Evolutionary conservation across 73 alveolate genomes (phyloP), one percentile per base, ranked within the genome.

Genomic region (Paramecium sexaurelia): DNA sequence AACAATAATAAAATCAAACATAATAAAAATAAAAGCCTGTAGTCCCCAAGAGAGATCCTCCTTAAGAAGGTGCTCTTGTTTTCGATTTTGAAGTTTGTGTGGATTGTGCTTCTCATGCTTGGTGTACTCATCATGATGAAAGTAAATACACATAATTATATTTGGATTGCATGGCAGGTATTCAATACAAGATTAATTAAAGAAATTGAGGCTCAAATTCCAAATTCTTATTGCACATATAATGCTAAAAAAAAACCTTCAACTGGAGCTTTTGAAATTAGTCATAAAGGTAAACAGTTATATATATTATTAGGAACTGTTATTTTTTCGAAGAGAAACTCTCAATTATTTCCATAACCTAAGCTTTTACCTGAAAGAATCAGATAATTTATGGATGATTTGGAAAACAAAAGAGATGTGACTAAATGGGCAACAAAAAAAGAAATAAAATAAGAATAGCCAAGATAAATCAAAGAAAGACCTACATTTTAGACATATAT

Each of bases 81-180:
- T 27, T 88, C 24, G 87, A 75, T 68, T 55, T 88, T 41, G 94
- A 88, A 47, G 94, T 88, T 40, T 88, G 94, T 57, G 41, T 55
- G 39, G 73, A 88, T 67, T 88, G 94, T 27, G 22, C 55, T 20
- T 56, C 69, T 26, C 94, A 88, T 88, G 94, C 94, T 37, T 88
- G 94, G 94, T 88, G 94, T 69, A 88, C 94, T 69, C 87, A 88
- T 26, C 94, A 88, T 88, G 94, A 88, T 43, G 94, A 88, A 69
- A 37, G 27, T 17, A 88, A 69, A 68, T 88, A 88, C 19, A 78
- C 90, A 22, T 43, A 78, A 45, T 61, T 78, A n/a, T 78, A 39
- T 33, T 33, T 78, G 6, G 90, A 78, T 78, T 41, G 68, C 75
- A 39, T 7, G 32, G 90, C 90, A 41, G 71, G 90, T 78, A 78